Evolutionary conservation across 2,329 filamentous ascomycete genomes (phyloP).

Genomic region (Claviceps cyperi): DNA sequence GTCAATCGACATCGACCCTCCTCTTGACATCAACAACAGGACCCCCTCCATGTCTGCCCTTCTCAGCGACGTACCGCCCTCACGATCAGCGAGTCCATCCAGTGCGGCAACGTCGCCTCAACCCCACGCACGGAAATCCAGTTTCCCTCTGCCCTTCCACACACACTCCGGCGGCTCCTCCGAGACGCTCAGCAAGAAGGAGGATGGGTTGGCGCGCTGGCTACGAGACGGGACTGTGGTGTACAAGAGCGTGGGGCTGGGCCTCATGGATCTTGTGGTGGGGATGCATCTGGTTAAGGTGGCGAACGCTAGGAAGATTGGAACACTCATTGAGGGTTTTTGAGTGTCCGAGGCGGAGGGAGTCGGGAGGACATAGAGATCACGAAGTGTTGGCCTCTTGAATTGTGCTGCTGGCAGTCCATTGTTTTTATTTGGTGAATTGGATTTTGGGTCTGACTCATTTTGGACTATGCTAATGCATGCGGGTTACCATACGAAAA

Average conservation of each 20-base stretch:
- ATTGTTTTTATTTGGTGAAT: too few relatives aligned
- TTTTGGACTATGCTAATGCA: too few relatives aligned
- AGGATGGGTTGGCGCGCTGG: slow-evolving; percentile 40
- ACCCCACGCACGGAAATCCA: slow-evolving; percentile 16
- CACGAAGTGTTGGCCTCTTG: too few relatives aligned
- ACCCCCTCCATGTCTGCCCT: slow-evolving; percentile 27
- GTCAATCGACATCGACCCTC: slow-evolving; percentile 5
- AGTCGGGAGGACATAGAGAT: not conserved
- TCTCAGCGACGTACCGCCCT: slow-evolving; percentile 16
- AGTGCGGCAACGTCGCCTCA: slow-evolving; percentile 15
- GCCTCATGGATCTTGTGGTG: slow-evolving; percentile 51
- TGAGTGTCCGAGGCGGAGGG: not conserved
- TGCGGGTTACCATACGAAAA: too few relatives aligned
- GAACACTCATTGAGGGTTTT: slow-evolving; percentile 30
- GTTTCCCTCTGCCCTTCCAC: slow-evolving; percentile 19
- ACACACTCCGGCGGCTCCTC: slow-evolving; percentile 15
- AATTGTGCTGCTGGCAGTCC: too few relatives aligned
- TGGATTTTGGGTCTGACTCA: too few relatives aligned
- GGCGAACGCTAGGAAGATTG: slow-evolving; percentile 39
- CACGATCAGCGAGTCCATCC: slow-evolving; percentile 16
- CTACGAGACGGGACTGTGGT: slow-evolving; percentile 48
- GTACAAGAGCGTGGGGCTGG: slow-evolving; percentile 54
- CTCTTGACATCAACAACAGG: slow-evolving; percentile 19
- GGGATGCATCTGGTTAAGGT: slow-evolving; percentile 42
- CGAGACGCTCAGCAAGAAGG: slow-evolving; percentile 25